A percentile compares a stretch with the other conserved stretches of the same genome.
These are phyloP conservation scores for Datisca glomerata DNA, from an alignment of 306 rosid genomes.

Conservation along the genomic window DNA sequence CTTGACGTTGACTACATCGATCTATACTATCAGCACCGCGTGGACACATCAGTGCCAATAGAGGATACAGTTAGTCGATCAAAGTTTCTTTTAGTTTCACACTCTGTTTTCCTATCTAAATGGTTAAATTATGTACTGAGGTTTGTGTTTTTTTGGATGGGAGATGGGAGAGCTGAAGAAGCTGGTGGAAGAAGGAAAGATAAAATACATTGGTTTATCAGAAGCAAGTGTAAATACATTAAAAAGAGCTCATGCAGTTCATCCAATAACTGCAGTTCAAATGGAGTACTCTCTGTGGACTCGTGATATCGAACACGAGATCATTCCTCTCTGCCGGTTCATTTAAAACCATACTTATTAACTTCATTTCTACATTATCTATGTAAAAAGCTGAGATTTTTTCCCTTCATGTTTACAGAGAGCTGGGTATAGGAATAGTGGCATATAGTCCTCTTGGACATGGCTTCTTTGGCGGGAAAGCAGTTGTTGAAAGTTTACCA, in stretches of 20 bases:
- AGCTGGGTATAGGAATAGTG: conserved; percentile 73
- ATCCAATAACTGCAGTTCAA: conserved; percentile 65
- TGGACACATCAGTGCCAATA: conserved; percentile 61
- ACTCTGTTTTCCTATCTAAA: too few relatives aligned
- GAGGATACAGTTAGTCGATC: conserved; percentile 70
- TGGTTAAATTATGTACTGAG: too few relatives aligned
- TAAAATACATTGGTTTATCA: conserved; percentile 57
- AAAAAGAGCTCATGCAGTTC: conserved; percentile 78
- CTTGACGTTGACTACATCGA: conserved; percentile 68
- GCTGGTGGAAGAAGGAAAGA: conserved; percentile 69
- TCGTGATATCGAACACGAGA: conserved; percentile 66
- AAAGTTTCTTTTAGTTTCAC: too few relatives aligned
- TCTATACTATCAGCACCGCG: conserved; percentile 73
- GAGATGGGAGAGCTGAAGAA: conserved; percentile 70
- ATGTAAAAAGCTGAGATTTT: too few relatives aligned
- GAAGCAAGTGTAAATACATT: conserved; percentile 70
- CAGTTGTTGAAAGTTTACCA: conserved; percentile 35
- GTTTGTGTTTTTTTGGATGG: neutral
- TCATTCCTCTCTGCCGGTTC: conserved; percentile 71
- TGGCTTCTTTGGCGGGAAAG: conserved; percentile 73
- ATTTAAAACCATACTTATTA: too few relatives aligned
- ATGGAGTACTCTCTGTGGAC: conserved; percentile 78
- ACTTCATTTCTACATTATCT: too few relatives aligned
- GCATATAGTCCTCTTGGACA: conserved; percentile 77
- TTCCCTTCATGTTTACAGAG: too few relatives aligned